Percentiles rank a stretch among this genome's conserved stretches.
Conservation (phyloP, 2,329 filamentous ascomycete genomes). For the Aspergillus nomiae region DNA sequence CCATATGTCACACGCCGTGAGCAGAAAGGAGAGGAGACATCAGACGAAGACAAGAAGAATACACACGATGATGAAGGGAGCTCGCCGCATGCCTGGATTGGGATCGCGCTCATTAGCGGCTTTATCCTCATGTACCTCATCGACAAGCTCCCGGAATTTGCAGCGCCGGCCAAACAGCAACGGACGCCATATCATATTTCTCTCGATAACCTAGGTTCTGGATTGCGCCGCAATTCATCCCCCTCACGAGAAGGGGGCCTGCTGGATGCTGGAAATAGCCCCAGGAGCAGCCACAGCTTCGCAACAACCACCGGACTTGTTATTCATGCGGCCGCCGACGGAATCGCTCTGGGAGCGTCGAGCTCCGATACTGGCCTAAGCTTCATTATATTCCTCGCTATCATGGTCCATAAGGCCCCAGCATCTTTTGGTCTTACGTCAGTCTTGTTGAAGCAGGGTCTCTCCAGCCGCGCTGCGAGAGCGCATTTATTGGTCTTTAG, state of each 20-base stretch:
- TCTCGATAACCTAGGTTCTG: conserved; percentile 73
- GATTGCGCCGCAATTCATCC: conserved; percentile 48
- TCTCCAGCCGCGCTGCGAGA: conserved; percentile 81
- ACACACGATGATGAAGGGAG: conserved; percentile 45
- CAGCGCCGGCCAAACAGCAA: conserved; percentile 64
- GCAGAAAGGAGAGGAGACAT: conserved; percentile 28
- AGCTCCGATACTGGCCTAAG: conserved; percentile 77
- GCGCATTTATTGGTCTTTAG: conserved; percentile 90
- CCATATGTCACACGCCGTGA: conserved; percentile 25
- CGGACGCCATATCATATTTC: conserved; percentile 82
- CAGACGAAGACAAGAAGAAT: conserved; percentile 40
- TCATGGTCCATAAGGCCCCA: conserved; percentile 96
- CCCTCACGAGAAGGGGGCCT: conserved; percentile 42
- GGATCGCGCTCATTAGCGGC: conserved; percentile 80
- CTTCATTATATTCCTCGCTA: conserved; percentile 90
- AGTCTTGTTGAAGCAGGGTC: conserved; percentile 83
- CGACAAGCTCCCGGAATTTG: conserved; percentile 78
- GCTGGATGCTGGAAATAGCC: conserved; percentile 33
- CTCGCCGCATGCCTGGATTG: conserved; percentile 74
- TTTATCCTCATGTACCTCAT: conserved; percentile 98
- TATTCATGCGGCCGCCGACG: conserved; percentile 92
- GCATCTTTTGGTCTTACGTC: conserved; percentile 94
- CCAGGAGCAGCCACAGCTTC: conserved; percentile 55
- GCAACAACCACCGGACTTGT: conserved; percentile 93
- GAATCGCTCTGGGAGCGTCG: conserved; percentile 92